Base-by-base conservation (phyloP, 805 yeast species). In the Kazachstania psychrophila region DNA sequence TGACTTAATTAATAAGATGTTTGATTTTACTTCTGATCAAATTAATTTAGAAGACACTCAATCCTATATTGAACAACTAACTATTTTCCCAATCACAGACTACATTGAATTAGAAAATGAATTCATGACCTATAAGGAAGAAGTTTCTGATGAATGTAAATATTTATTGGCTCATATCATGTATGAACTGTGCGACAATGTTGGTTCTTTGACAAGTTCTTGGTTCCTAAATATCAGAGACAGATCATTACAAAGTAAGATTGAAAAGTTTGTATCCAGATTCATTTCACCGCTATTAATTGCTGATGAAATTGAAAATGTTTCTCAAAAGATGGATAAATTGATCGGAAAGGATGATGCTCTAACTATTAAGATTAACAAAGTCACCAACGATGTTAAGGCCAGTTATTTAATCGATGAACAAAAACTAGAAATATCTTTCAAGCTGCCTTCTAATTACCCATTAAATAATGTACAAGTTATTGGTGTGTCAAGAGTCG, bases 361-460 rank as follows among this genome's bases (percentile, higher is more conserved):
- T 19, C 44, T 73, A 39, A 68, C 70, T 2, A 71, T 86, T 34
- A 79, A 74, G 53, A 67, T 85, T 23, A 79, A 78, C 51, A 67
- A 64, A 36, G 64, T 68, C 4, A 64, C 75, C 2, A 73, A 75
- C 44, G 95, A 86, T 54, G 74, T 88, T 41, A 78, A 71, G 43
- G 79, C 86, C 1, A 63, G 70, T 1, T 87, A 83, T 55, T 65
- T 75, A 31, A 83, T 88, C 39, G 97, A 88, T 57, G 96, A 88
- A 38, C 94, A 87, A 51, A 74, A 73, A 18, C 69, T 88, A 70
- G 95, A 84, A 48, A 72, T 94, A 64, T 71, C 77, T 0, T 75
- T 89, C 42, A 69, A 69, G 30, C 61, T 89, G 6, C 97, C 97
- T 0, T 51, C 65, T 0, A 70, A 75, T 27, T 92, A 77, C 48